A percentile compares a stretch with the other conserved stretches of the same genome.
phyloP scores from a whole-genome alignment of 2,329 filamentous ascomycete genomes.

The Phyllachora maydis region DNA sequence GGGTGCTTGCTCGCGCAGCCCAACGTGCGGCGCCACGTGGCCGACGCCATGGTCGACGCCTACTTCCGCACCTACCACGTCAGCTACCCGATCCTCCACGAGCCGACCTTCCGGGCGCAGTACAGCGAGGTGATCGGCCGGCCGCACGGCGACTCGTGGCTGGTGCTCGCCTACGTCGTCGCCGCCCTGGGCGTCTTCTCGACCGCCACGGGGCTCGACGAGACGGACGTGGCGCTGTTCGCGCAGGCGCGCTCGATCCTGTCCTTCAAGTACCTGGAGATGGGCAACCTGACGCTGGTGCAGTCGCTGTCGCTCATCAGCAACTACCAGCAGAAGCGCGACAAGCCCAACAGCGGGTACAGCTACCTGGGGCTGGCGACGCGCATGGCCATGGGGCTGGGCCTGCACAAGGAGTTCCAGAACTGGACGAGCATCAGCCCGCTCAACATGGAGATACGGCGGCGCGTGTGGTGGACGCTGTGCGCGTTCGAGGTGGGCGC shows the following conservation, averaged over 20 bases:
- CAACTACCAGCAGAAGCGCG: constrained; percentile 20
- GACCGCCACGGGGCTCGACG: constrained; percentile 8
- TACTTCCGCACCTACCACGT: constrained; percentile 23
- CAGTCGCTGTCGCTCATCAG: constrained; percentile 11
- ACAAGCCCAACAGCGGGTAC: constrained; percentile 27
- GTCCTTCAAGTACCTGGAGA: too few species aligned
- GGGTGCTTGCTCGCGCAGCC: constrained; percentile 1
- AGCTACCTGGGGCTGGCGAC: constrained; percentile 25
- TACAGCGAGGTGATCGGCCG: constrained; percentile 13
- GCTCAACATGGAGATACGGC: constrained; percentile 13
- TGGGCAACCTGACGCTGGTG: constrained; percentile 12
- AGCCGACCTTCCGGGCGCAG: constrained; percentile 13
- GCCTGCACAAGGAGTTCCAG: constrained; percentile 21
- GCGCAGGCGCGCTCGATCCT: constrained; percentile 10
- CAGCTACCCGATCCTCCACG: constrained; percentile 22
- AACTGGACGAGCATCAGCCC: constrained; percentile 11
- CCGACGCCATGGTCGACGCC: constrained; percentile 10
- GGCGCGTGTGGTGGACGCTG: constrained; percentile 15
- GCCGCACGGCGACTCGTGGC: constrained; percentile 10
- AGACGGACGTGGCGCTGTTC: constrained; percentile 10
- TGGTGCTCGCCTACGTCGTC: constrained; percentile 15
- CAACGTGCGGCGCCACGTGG: constrained; percentile 7
- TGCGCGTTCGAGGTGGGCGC: constrained; percentile 22
- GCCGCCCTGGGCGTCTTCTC: constrained; percentile 16
- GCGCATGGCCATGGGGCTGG: constrained; percentile 25